Evolutionary conservation across 2,329 filamentous ascomycete species (phyloP), one percentile per base, ranked within the genome.

Genomic region (Fusarium mexicanum): DNA sequence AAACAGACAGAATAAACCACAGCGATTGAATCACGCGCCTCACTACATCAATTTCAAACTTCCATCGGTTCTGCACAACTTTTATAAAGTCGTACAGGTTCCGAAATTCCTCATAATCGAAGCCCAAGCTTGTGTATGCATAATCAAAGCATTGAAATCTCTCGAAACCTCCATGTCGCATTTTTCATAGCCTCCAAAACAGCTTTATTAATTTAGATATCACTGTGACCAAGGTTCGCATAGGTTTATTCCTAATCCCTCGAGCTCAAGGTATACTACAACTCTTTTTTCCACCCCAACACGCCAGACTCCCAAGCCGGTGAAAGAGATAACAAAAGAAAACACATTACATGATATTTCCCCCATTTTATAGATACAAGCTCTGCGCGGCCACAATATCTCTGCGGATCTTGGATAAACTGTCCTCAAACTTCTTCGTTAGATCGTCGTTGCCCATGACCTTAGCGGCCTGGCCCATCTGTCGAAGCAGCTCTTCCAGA

Each of bases 381-480:
- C 93, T 97, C 86, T 98, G 95, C 54, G 96, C 94, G 31, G 96
- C 95, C 67, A 99, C 96, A 81, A 99, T 95, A 82, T 98, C 96
- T 79, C 96, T 90, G 83, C 94, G 90, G 62, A 98, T 93, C 88
- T 97, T 96, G 67, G 89, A 87, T 77, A 99, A 85, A 71, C 94
- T 93, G 76, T 91, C 89, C 79, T 98, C 95, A 80, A 99, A 99
- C 85, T 98, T 98, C 81, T 92, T 89, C 80, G 95, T 93, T 64
- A 99, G 86, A 79, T 98, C 96, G 69, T 97, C 94, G 81, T 93
- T 98, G 79, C 96, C 96, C 96, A 99, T 99, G 72, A 98, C 96
- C 85, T 98, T 98, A 75, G 94, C 91, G 31, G 96, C 96, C 84
- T 98, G 94, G 22, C 93, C 96, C 89, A 98, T 97, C 83, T 99